Conservation (phyloP, 352 stramenopile species). For the Phytophthora capsici region DNA sequence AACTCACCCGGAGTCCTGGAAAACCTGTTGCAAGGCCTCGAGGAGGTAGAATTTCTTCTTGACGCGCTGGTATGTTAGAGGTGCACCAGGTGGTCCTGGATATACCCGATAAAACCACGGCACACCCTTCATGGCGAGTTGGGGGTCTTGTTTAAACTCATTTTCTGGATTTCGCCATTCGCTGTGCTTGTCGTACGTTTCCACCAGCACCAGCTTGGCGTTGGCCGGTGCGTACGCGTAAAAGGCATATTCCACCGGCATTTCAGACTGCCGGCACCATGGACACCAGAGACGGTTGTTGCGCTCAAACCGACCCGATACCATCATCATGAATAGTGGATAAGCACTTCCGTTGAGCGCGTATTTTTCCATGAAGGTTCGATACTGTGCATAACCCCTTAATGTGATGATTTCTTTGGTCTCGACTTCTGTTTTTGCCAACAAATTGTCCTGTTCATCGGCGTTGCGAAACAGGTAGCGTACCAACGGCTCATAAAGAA, state of each 20-base stretch:
- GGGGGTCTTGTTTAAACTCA: conserved; percentile 62
- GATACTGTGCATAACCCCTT: conserved; percentile 48
- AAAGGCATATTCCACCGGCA: conserved; percentile 75
- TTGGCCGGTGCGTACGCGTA: conserved; percentile 61
- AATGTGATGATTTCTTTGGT: conserved; percentile 69
- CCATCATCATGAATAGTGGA: conserved; percentile 77
- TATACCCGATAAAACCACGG: conserved; percentile 66
- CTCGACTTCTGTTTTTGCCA: conserved; percentile 43
- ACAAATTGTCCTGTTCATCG: conserved; percentile 49
- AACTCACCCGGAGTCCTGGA: conserved; percentile 27
- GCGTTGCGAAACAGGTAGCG: conserved; percentile 72
- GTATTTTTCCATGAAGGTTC: conserved; percentile 46
- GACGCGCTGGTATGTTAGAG: conserved; percentile 38
- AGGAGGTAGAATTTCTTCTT: conserved; percentile 48
- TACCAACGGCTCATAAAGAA: conserved; percentile 62
- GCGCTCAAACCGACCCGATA: conserved; percentile 63
- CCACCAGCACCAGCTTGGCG: conserved; percentile 56
- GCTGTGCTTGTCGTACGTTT: conserved; percentile 68
- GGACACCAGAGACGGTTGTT: conserved; percentile 82
- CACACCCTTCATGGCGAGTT: conserved; percentile 64
- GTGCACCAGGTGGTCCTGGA: conserved; percentile 36
- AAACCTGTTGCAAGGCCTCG: conserved; percentile 36
- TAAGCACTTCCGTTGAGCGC: conserved; percentile 28
- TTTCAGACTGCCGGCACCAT: conserved; percentile 69
- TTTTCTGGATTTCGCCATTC: conserved; percentile 77